These are phyloP conservation scores for Diplodia intermedia DNA, from an alignment of 2,329 filamentous ascomycete species.

Conservation along the genomic window DNA sequence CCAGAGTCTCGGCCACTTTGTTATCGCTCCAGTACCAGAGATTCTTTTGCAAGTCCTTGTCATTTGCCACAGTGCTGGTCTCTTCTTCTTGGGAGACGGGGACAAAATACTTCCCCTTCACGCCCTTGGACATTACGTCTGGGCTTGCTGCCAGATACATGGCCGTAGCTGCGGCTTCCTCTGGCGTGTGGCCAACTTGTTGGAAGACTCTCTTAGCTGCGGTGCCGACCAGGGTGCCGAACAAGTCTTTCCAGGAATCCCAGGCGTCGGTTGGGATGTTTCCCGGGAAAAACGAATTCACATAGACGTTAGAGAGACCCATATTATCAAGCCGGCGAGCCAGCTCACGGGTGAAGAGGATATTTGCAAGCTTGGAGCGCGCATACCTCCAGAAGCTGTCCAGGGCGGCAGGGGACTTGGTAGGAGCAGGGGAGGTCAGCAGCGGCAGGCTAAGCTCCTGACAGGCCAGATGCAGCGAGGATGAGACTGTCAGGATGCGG, in stretches of 20 bases:
- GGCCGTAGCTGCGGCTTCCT: constrained; percentile 43
- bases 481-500: constrained; percentile 37
- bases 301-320: constrained; percentile 40
- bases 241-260: constrained; percentile 41
- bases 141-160: constrained; percentile 42
- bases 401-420: constrained; percentile 36
- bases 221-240: constrained; percentile 38
- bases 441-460: constrained; percentile 39
- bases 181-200: constrained; percentile 38
- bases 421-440: constrained; percentile 37
- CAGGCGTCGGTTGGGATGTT: constrained; percentile 46
- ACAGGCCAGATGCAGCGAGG: constrained; percentile 42
- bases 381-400: constrained; percentile 45
- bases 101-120: constrained; percentile 48
- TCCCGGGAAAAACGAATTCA: constrained; percentile 45
- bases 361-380: constrained; percentile 45
- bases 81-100: constrained; percentile 45
- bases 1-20: constrained; percentile 30
- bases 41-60: constrained; percentile 43
- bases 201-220: constrained; percentile 38
- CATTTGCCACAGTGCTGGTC: constrained; percentile 39
- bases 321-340: constrained; percentile 37
- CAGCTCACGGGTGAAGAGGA: constrained; percentile 45
- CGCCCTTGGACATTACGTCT: constrained; percentile 36
- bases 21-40: constrained; percentile 46